phyloP scores from a whole-genome alignment of 73 alveolate species.

The Blepharisma japonicum region DNA sequence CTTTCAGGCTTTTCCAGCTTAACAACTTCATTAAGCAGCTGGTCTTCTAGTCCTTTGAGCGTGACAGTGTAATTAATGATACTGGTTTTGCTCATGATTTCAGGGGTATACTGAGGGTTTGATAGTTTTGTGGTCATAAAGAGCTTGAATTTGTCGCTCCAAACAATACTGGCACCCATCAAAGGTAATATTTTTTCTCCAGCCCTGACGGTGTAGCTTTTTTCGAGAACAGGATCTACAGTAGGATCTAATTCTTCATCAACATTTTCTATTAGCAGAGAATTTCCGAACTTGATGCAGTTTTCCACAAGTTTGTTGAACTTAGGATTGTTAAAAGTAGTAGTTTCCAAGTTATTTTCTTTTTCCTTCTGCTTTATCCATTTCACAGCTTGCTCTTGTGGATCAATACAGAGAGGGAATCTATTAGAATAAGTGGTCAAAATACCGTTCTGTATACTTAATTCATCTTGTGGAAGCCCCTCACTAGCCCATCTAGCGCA shows the following conservation, averaged over 20 bases:
- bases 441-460: constrained; percentile 97
- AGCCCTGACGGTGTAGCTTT: constrained; percentile 88
- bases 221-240: constrained; percentile 98
- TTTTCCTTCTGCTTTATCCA: constrained; percentile 87
- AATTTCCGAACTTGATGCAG: constrained; percentile 86
- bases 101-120: constrained; percentile 99
- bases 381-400: constrained; percentile 94
- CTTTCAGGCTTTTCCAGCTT: constrained; percentile 97
- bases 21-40: constrained; percentile 97
- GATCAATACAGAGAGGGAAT: constrained; percentile 99
- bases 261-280: constrained; percentile 80
- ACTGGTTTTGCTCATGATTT: constrained; percentile 97
- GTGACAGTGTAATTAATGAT: constrained; percentile 98
- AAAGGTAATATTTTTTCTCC: constrained; percentile 82
- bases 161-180: constrained; percentile 76
- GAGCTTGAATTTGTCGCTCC: constrained; percentile 90
- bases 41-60: constrained; percentile 95
- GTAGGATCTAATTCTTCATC: constrained; percentile 98
- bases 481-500: constrained; percentile 98
- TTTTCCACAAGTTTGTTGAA: constrained; percentile 92
- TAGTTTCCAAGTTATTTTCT: constrained; percentile 78
- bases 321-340: constrained; percentile 90
- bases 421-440: constrained; percentile 93
- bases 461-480: constrained; percentile 99
- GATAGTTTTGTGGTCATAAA: constrained; percentile 98